phyloP scores from a whole-genome alignment of 129 eudicot species.

The carrot (Daucus carota) region DH1_v3.0 NC_030384.2:25465001-25465500 shows the following conservation, averaged over 20 bases:
- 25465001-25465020: too few species aligned
- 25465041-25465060: conserved; percentile 5
- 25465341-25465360: background rate
- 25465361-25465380: background rate
- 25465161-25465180: conserved; percentile 50
- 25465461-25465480: too few species aligned
- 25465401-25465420: background rate
- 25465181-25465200: conserved; percentile 82
- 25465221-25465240: conserved; percentile 20
- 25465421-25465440: background rate
- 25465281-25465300: background rate
- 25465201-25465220: conserved; percentile 79
- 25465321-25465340: background rate
- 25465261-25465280: too few species aligned
- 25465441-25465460: background rate
- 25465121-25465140: conserved; percentile 56
- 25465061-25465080: conserved; percentile 97
- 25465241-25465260: too few species aligned
- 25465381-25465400: background rate
- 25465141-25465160: conserved; percentile 62
- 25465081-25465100: conserved; percentile 95
- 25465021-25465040: background rate
- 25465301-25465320: background rate
- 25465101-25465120: conserved; percentile 71
- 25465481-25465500: too few species aligned